Base-by-base conservation (phyloP, 2,329 filamentous ascomycete genomes). In the Ascochyta lentis region DNA sequence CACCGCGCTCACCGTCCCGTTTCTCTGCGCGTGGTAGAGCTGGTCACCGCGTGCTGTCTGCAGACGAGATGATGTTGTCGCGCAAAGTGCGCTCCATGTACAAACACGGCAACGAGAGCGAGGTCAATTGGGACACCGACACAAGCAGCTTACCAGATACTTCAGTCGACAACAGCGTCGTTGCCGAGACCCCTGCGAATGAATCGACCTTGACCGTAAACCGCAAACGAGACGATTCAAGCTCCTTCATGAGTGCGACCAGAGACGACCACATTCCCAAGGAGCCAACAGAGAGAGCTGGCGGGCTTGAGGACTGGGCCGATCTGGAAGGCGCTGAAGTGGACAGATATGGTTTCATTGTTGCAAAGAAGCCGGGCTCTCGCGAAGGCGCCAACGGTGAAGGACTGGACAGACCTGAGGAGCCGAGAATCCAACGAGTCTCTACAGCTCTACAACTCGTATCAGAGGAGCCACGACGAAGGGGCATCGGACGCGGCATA, bases 331-430 rank as follows among this genome's bases (percentile, higher is more conserved):
- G 79, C 6, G 81, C 77, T 13, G 81, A 87, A 58, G 84, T 88
- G 3, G 86, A 89, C 69, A 79, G 86, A 56, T 89, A 88, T 68
- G 86, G 86, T 9, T 89, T 89, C 73, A 88, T 89, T 57, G 70
- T 81, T 13, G 77, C 79, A 4, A 76, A 70, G 39, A 78, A 75
- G 54, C 59, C 62, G 13, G 57, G 66, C 8, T 77, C 78, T 4
- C 66, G 71, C 23, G 71, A 66, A 4, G 66, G 64, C 16, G 61
- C 60, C 4, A 61, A 63, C 38, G 67, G 65, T 6, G 58, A 66
- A 26, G 69, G 64, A 22, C 56, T 68, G 3, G 64, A 70, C 38
- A 68, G 64, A 12, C 73, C 75, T 2, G 67, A 74, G 24, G 68
- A 73, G 39, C 71, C 74, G 7, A 67, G 71, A 16, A 70, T 87